Conservation (phyloP, 2,329 filamentous ascomycete species). For the Aspergillus proliferans region DNA sequence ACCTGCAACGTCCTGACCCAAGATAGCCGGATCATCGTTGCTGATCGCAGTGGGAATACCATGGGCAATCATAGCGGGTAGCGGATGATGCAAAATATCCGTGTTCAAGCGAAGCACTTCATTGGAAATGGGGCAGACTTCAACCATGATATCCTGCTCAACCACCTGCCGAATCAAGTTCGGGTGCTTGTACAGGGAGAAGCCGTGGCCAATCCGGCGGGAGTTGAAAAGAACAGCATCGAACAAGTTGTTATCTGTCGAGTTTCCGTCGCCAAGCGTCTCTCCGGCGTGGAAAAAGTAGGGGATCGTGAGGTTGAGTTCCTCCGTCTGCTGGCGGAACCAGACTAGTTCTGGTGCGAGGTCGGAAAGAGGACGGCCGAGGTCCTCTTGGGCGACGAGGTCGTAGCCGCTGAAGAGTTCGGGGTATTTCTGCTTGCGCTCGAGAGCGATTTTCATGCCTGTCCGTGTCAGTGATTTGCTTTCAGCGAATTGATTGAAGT, state of each 20-base stretch:
- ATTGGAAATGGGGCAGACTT: conserved; percentile 85
- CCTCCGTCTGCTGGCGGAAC: conserved; percentile 76
- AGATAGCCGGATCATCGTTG: conserved; percentile 84
- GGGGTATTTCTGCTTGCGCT: conserved; percentile 69
- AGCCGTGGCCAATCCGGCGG: conserved; percentile 78
- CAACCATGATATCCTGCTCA: conserved; percentile 75
- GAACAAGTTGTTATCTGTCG: conserved; percentile 74
- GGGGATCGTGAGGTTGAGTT: conserved; percentile 70
- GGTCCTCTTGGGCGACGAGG: conserved; percentile 79
- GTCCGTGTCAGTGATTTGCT: conserved; percentile 51
- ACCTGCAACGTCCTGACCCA: conserved; percentile 72
- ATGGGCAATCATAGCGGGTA: conserved; percentile 74
- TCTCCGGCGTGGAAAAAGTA: conserved; percentile 95
- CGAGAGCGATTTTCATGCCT: conserved; percentile 78
- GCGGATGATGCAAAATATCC: conserved; percentile 67
- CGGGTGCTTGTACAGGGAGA: conserved; percentile 82
- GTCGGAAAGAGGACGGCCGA: conserved; percentile 66
- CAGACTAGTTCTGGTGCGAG: conserved; percentile 78
- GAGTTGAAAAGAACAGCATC: conserved; percentile 80
- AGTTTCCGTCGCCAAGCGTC: conserved; percentile 71
- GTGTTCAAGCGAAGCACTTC: conserved; percentile 74
- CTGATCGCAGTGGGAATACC: conserved; percentile 75
- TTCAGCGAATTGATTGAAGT: neutral
- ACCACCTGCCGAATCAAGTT: conserved; percentile 79
- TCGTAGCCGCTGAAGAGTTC: conserved; percentile 79